Percentiles rank a stretch among this genome's conserved stretches.
These are phyloP conservation scores for Cadophora gregata DNA, from an alignment of 2,329 filamentous ascomycete species.

Conservation along the genomic window DNA sequence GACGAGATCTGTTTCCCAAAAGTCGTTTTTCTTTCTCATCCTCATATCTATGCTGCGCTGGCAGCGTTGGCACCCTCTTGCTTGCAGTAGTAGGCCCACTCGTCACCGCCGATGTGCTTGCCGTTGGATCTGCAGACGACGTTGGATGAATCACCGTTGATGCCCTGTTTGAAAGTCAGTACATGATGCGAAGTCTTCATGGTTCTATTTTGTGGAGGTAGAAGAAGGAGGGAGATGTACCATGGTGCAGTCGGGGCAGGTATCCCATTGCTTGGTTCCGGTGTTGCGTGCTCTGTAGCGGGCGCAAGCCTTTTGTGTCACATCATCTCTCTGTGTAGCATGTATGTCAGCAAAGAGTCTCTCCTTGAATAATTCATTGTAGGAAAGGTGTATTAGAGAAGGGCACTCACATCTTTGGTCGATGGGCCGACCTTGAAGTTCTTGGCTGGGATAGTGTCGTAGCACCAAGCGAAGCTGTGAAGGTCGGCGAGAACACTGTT, in stretches of 20 bases:
- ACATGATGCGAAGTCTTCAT: no score
- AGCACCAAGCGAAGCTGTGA: background rate
- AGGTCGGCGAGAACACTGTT: background rate
- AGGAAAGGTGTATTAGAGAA: background rate
- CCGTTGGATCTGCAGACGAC: conserved; percentile 8
- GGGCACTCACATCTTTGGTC: background rate
- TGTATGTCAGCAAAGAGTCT: background rate
- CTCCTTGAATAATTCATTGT: no score
- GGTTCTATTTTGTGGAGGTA: no score
- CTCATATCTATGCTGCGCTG: background rate
- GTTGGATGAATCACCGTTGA: background rate
- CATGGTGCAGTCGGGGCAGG: conserved; percentile 13
- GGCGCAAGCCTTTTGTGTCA: conserved; percentile 7
- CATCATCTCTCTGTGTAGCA: conserved; percentile 2
- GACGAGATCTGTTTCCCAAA: no score
- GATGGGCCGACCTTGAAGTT: background rate
- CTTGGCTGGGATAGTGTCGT: background rate
- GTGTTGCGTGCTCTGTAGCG: conserved; percentile 16
- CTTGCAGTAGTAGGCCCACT: conserved; percentile 14
- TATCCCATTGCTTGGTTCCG: conserved; percentile 13
- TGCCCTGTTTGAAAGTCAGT: background rate
- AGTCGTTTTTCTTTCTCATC: no score
- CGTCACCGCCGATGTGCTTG: conserved; percentile 10
- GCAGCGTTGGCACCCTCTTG: background rate
- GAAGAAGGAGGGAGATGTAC: background rate